A percentile compares a stretch with the other conserved stretches of the same genome.
Conservation (phyloP, 2,329 filamentous ascomycete species). For the Penicillium sp. region DNA sequence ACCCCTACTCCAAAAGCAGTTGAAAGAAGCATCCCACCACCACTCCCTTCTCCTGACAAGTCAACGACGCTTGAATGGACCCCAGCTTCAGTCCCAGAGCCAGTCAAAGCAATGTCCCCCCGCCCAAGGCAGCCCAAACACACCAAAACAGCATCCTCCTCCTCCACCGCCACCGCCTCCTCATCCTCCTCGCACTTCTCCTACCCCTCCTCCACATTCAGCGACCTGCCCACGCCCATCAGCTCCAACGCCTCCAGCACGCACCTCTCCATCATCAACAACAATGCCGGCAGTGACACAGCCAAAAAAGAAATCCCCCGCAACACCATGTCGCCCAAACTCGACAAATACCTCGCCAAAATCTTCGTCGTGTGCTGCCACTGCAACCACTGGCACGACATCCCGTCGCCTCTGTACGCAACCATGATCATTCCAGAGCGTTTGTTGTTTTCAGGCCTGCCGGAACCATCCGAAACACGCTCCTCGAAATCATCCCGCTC, state of each 20-base stretch:
- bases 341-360: slow-evolving; percentile 14
- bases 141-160: slow-evolving; percentile 3
- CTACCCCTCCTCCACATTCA: background rate
- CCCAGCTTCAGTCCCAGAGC: background rate
- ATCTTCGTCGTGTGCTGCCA: slow-evolving; percentile 14
- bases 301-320: slow-evolving; percentile 6
- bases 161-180: background rate
- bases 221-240: slow-evolving; percentile 5
- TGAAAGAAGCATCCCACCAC: background rate
- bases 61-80: background rate
- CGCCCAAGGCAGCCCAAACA: slow-evolving; percentile 5
- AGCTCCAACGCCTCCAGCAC: slow-evolving; percentile 8
- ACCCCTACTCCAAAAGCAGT: too few relatives aligned
- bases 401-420: slow-evolving; percentile 13
- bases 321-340: slow-evolving; percentile 13
- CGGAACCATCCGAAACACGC: background rate
- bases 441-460: slow-evolving; percentile 5
- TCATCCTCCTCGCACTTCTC: slow-evolving; percentile 4
- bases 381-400: slow-evolving; percentile 15
- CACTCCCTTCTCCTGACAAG: background rate
- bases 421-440: slow-evolving; percentile 13
- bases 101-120: slow-evolving; percentile 1
- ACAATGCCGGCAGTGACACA: background rate
- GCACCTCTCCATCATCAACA: background rate
- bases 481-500: slow-evolving; percentile 7